These are phyloP conservation scores for Picea sitchensis DNA, from an alignment of 75 land plant genomes.

Conservation along the genomic window DNA sequence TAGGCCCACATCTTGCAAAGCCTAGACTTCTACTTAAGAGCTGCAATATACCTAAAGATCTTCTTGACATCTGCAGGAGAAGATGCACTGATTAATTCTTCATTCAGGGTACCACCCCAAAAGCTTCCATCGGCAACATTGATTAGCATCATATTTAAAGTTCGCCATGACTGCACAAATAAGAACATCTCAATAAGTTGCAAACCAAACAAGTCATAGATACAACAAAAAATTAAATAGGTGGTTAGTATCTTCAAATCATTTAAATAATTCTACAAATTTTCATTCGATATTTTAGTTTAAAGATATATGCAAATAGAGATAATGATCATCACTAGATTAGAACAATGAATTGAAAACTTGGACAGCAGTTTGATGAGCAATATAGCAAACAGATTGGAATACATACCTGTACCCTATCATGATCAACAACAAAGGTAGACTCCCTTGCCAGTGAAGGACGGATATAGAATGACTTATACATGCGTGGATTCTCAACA, in stretches of 20 bases:
- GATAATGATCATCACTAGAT: neutral
- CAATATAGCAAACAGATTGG: neutral
- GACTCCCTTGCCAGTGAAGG: constrained; percentile 31
- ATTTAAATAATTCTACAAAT: neutral
- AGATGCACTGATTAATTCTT: constrained; percentile 20
- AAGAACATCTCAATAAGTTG: neutral
- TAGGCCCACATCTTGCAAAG: too few relatives aligned
- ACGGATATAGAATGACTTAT: constrained; percentile 32
- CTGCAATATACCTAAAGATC: constrained; percentile 19
- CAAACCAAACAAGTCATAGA: neutral
- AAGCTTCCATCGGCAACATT: constrained; percentile 46
- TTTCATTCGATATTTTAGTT: neutral
- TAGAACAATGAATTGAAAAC: neutral
- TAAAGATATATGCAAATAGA: neutral
- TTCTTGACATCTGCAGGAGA: constrained; percentile 22
- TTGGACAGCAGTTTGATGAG: neutral
- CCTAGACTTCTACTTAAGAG: neutral
- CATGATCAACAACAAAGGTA: constrained; percentile 18
- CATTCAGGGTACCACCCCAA: constrained; percentile 38
- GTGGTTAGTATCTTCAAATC: neutral
- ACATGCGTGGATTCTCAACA: constrained; percentile 5
- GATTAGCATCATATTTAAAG: constrained; percentile 17
- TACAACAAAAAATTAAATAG: neutral
- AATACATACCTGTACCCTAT: constrained; percentile 29
- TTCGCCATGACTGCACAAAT: constrained; percentile 18